Percentiles rank a stretch among this genome's conserved stretches.
These are phyloP conservation scores for Closterium sp. DNA, from an alignment of 139 green algal genomes.

Conservation along the genomic window DNA sequence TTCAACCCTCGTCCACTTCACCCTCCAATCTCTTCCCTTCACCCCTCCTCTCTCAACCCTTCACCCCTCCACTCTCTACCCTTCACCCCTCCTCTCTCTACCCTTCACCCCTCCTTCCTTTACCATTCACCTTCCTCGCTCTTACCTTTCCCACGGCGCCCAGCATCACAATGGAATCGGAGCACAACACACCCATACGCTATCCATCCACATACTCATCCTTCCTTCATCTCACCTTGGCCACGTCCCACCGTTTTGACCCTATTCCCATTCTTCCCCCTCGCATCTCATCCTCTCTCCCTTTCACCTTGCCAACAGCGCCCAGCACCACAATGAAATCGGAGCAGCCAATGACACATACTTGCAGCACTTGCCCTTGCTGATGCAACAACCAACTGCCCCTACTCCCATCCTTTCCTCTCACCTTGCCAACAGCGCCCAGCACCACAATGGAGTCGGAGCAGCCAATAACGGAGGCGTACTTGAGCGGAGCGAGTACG, in stretches of 20 bases:
- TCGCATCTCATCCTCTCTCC: neutral
- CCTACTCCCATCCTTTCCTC: neutral
- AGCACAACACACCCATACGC: too few species aligned
- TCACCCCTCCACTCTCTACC: too few species aligned
- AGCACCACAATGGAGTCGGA: slow-evolving; percentile 50
- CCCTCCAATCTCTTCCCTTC: too few species aligned
- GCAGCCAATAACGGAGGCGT: slow-evolving; percentile 44
- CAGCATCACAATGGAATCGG: slow-evolving; percentile 46
- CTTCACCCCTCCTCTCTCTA: too few species aligned
- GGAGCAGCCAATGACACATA: slow-evolving; percentile 45
- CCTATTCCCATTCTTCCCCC: too few species aligned
- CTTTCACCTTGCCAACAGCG: slow-evolving; percentile 32
- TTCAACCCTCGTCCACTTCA: too few species aligned
- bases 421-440: slow-evolving; percentile 43
- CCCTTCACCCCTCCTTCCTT: too few species aligned
- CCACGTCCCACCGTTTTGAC: too few species aligned
- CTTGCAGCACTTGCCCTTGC: slow-evolving; percentile 18
- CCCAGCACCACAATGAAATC: slow-evolving; percentile 49
- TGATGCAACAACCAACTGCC: neutral
- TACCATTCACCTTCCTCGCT: neutral
- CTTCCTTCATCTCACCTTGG: too few species aligned
- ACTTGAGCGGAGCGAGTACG: slow-evolving; percentile 37
- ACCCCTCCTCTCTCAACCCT: too few species aligned
- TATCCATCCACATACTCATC: too few species aligned
- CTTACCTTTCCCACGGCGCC: slow-evolving; percentile 41